These are phyloP conservation scores for Pseudogymnoascus verrucosus DNA, from an alignment of 2,329 filamentous ascomycete genomes.

Conservation along the genomic window DNA sequence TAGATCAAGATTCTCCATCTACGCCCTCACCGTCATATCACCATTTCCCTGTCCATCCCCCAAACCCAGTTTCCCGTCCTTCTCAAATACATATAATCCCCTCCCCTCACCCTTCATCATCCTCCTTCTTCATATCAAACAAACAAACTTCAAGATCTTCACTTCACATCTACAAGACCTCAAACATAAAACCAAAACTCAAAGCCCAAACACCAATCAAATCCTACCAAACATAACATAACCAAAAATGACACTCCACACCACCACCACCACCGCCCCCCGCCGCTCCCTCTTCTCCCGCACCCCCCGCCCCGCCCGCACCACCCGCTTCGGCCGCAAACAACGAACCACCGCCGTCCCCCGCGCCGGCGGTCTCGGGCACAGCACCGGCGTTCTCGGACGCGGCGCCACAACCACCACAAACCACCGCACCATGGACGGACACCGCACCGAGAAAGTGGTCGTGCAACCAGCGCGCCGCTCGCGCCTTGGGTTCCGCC, in stretches of 20 bases:
- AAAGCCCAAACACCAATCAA: not conserved
- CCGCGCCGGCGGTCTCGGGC: not conserved
- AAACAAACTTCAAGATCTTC: not conserved
- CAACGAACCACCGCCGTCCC: not conserved
- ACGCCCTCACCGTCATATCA: not conserved
- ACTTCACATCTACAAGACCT: not conserved
- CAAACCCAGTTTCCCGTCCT: not conserved
- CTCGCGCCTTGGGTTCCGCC: slow-evolving; percentile 26
- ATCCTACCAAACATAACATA: not conserved
- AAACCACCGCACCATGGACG: not conserved
- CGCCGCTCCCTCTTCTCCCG: slow-evolving; percentile 2
- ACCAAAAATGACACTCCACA: not conserved
- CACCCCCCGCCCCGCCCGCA: not conserved
- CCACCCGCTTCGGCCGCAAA: not conserved
- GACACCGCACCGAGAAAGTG: not conserved
- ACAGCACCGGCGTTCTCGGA: not conserved
- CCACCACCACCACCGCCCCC: not conserved
- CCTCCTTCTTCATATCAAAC: slow-evolving; percentile 4
- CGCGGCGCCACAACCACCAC: not conserved
- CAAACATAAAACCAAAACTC: not conserved
- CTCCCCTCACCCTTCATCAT: not conserved
- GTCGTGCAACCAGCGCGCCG: not conserved
- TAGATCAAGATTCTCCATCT: not conserved
- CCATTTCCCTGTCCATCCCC: not conserved
- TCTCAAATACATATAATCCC: not conserved